A percentile compares a stretch with the other conserved stretches of the same genome.
Evolutionary conservation across 805 yeast species (phyloP).

Genomic region (Candida vaughaniae): DNA sequence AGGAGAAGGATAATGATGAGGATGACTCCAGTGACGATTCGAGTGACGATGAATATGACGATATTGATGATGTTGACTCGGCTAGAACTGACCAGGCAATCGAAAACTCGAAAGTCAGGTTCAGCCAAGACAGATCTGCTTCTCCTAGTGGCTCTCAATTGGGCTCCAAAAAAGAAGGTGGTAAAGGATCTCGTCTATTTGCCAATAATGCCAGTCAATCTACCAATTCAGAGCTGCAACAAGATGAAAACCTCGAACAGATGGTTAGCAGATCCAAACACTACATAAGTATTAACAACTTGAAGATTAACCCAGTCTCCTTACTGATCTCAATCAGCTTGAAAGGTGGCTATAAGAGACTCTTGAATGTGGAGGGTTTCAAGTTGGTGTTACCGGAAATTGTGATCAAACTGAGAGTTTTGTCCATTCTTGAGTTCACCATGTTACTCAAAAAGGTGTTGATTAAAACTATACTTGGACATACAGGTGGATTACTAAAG

Average conservation of each 20-base stretch:
- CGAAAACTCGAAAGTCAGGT: neutral
- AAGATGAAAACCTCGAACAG: slow-evolving; percentile 38
- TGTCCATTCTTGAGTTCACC: slow-evolving; percentile 38
- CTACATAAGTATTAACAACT: slow-evolving; percentile 63
- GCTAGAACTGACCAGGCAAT: too few species aligned
- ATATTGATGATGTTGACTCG: neutral
- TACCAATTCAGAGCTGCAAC: slow-evolving; percentile 13
- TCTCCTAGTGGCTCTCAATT: neutral
- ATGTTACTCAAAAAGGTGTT: slow-evolving; percentile 30
- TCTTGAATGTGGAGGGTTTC: slow-evolving; percentile 39
- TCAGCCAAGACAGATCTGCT: neutral
- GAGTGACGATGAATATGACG: slow-evolving; percentile 6
- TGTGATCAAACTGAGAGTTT: slow-evolving; percentile 24
- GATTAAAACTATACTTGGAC: slow-evolving; percentile 31
- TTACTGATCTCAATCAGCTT: slow-evolving; percentile 36
- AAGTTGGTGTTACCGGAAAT: slow-evolving; percentile 34
- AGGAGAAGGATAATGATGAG: slow-evolving; percentile 12
- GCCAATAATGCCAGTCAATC: slow-evolving; percentile 9
- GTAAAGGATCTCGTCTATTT: slow-evolving; percentile 1
- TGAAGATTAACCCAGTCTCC: slow-evolving; percentile 36
- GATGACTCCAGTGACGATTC: slow-evolving; percentile 9
- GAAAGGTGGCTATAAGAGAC: slow-evolving; percentile 30
- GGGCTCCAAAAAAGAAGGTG: neutral
- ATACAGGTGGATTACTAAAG: slow-evolving; percentile 33
- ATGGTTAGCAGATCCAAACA: slow-evolving; percentile 78